Evolutionary conservation across 1,284 basidiomycete genomes (phyloP), one percentile per base, ranked within the genome.

Genomic region (Trichosporon coremiiforme): DNA sequence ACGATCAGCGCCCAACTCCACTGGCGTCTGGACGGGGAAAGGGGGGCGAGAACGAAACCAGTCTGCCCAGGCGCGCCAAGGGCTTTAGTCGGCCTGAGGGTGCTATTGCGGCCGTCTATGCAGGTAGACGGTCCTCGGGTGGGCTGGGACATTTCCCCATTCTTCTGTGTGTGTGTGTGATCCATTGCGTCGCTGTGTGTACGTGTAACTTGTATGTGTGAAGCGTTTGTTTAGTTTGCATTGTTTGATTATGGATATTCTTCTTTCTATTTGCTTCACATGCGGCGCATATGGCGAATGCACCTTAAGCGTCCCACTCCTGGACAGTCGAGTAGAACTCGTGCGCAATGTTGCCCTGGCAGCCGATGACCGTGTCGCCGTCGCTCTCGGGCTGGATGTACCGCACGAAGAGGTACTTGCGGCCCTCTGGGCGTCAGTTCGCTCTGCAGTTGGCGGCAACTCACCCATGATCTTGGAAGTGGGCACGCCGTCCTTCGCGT

Each of bases 271-370:
- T 22, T 53, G 20, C 47, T 4, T 47, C 3, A 3, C 1, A 17
- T 3, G 20, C 17, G 9, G 4, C n/a, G 5, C 45, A 15, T 2
- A 9, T 8, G 8, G 8, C 33, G 33, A 33, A 33, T 8, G 33
- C 33, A 8, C 4, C 36, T 35, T 75, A 80, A 13, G 86, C 83
- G 25, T 89, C 86, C 75, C 86, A 87, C 72, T 98, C 94, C 69
- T 91, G 89, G 1, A 94, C n/a, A n/a, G n/a, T 90, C 0, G 88
- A 89, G 8, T 95, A 97, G 80, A 95, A 95, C 77, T 95, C 93
- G 74, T 86, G 86, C 50, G 94, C 89, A 53, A 95, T 88, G 62
- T 91, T 85, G 76, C 89, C 89, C 81, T 98, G 95, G 0, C 90
- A 89, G 41, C 92, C 88, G 53, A 84, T 76, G 0, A 87, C 88